Evolutionary conservation across 805 yeast species (phyloP).

Genomic region (Metschnikowia proteae): DNA sequence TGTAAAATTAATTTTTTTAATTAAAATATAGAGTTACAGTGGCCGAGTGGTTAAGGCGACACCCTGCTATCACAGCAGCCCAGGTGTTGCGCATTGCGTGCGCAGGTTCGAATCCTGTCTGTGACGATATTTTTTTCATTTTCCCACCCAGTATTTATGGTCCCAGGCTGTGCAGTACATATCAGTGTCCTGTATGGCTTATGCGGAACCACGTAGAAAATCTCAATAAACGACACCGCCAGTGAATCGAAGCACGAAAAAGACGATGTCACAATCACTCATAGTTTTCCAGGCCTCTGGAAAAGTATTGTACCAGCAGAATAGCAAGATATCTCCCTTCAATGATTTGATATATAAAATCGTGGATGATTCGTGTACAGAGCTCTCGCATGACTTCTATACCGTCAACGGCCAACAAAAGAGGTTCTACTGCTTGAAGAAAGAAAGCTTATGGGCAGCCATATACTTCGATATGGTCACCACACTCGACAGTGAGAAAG

Average conservation of each 20-base stretch:
- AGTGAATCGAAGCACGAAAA: neutral
- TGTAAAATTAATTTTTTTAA: no score
- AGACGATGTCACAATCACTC: conserved; percentile 38
- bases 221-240: neutral
- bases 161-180: neutral
- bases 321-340: conserved; percentile 35
- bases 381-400: conserved; percentile 31
- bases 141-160: no score
- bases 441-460: conserved; percentile 30
- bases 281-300: conserved; percentile 37
- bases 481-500: conserved; percentile 37
- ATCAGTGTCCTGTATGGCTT: neutral
- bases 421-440: conserved; percentile 32
- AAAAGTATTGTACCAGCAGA: conserved; percentile 33
- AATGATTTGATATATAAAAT: conserved; percentile 35
- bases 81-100: conserved; percentile 47
- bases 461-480: conserved; percentile 38
- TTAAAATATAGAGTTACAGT: conserved; percentile 45
- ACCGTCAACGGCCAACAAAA: conserved; percentile 30
- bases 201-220: conserved; percentile 5
- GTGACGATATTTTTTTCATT: conserved; percentile 67
- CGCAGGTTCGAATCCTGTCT: conserved; percentile 99
- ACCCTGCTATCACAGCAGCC: conserved; percentile 63
- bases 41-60: conserved; percentile 95
- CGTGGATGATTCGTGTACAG: conserved; percentile 34